phyloP scores from a whole-genome alignment of 345 rosid genomes.

The Moricandia arvensis region DNA sequence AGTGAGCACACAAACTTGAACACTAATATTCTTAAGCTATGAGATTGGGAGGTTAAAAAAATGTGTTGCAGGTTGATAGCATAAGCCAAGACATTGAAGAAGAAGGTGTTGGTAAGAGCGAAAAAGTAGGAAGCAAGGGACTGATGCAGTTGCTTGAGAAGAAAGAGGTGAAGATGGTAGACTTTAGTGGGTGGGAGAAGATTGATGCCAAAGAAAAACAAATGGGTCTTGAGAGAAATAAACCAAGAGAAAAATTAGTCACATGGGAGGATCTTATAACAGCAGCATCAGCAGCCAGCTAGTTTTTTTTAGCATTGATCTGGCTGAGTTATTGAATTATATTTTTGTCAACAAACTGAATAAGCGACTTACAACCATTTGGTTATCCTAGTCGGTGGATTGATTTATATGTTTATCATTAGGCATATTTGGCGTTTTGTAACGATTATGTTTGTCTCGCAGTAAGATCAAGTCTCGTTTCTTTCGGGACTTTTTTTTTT shows the following conservation, averaged over 20 bases:
- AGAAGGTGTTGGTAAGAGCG: slow-evolving; percentile 41
- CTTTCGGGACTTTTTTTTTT: too few species aligned
- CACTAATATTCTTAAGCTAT: slow-evolving; percentile 5
- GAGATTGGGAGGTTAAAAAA: neutral
- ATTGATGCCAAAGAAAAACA: slow-evolving; percentile 71
- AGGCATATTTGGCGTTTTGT: neutral
- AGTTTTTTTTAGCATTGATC: neutral
- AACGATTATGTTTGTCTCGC: too few species aligned
- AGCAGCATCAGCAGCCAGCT: slow-evolving; percentile 44
- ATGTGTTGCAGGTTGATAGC: slow-evolving; percentile 59
- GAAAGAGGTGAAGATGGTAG: slow-evolving; percentile 46
- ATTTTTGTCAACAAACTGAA: neutral
- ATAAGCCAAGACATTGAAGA: slow-evolving; percentile 64
- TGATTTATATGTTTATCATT: too few species aligned
- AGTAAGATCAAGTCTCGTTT: too few species aligned
- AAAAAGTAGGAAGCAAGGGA: slow-evolving; percentile 68
- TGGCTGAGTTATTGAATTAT: neutral
- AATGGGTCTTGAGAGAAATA: slow-evolving; percentile 57
- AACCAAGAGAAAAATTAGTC: slow-evolving; percentile 70
- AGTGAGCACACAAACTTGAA: slow-evolving; percentile 46
- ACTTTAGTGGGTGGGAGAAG: slow-evolving; percentile 70
- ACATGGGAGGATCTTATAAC: slow-evolving; percentile 56
- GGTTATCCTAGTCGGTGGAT: neutral
- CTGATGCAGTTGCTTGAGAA: slow-evolving; percentile 56
- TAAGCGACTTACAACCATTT: neutral